Conservation (phyloP, 306 rosid genomes). For the Gleditsia sinensis region DNA sequence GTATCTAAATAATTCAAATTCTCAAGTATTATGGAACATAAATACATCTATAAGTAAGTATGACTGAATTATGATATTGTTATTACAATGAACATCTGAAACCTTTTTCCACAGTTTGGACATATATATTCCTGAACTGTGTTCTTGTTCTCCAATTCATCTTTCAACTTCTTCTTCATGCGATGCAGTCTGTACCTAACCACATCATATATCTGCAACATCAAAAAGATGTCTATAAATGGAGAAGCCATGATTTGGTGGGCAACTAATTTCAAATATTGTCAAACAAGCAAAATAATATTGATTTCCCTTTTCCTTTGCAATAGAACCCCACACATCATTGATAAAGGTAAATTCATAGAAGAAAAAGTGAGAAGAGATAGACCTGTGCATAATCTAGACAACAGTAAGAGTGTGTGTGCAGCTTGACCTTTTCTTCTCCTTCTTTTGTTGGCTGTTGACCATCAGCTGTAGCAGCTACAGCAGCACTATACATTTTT, state of each 20-base stretch:
- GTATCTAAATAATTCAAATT: slow-evolving; percentile 52
- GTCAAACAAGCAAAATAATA: slow-evolving; percentile 22
- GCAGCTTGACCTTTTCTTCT: slow-evolving; percentile 94
- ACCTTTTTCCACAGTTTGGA: slow-evolving; percentile 88
- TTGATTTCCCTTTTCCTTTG: slow-evolving; percentile 24
- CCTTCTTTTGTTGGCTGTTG: slow-evolving; percentile 68
- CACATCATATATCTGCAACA: slow-evolving; percentile 84
- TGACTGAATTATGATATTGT: background rate
- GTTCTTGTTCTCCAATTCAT: slow-evolving; percentile 95
- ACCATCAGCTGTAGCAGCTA: slow-evolving; percentile 86
- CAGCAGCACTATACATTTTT: slow-evolving; percentile 86
- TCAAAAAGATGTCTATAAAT: slow-evolving; percentile 31
- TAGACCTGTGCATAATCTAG: slow-evolving; percentile 84
- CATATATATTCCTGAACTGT: slow-evolving; percentile 92
- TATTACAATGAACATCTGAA: slow-evolving; percentile 27
- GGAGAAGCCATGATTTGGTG: slow-evolving; percentile 33
- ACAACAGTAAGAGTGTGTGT: slow-evolving; percentile 86
- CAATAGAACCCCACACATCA: slow-evolving; percentile 28
- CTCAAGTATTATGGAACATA: background rate
- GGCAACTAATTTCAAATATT: slow-evolving; percentile 21
- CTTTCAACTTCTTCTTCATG: slow-evolving; percentile 94
- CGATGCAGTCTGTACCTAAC: slow-evolving; percentile 94
- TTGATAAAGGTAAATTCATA: slow-evolving; percentile 2
- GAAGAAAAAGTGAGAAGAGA: slow-evolving; percentile 33
- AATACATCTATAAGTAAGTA: background rate